These are phyloP conservation scores for Thymus quinquecostatus DNA, from an alignment of 257 asterid genomes.

Conservation along the genomic window DNA sequence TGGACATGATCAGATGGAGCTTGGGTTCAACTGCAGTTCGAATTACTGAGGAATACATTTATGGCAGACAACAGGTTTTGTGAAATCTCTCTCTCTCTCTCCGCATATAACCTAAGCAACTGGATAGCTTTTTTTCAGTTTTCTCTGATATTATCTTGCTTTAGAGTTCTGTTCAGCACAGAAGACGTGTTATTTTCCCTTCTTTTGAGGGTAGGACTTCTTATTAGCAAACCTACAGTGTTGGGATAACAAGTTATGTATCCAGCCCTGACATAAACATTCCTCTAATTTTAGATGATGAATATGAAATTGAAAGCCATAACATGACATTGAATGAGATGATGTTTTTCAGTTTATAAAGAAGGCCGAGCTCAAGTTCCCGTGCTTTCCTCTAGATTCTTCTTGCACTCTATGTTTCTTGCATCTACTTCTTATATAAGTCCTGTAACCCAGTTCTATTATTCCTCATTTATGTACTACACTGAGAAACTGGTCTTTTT, in stretches of 20 bases:
- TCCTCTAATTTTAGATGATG: not conserved
- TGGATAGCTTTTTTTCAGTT: not conserved
- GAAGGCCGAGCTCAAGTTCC: not conserved
- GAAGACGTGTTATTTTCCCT: not conserved
- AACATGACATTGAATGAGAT: not conserved
- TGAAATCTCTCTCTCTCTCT: conserved; percentile 21
- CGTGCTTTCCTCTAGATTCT: not conserved
- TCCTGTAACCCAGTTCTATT: not conserved
- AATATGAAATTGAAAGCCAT: not conserved
- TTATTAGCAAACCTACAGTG: not conserved
- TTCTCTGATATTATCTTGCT: not conserved
- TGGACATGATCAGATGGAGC: conserved; percentile 94
- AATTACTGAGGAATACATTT: conserved; percentile 90
- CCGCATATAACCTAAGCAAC: not conserved
- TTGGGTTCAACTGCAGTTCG: conserved; percentile 96
- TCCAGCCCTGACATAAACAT: not conserved
- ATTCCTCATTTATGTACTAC: not conserved
- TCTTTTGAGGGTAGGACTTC: not conserved
- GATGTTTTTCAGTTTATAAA: not conserved
- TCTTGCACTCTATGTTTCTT: not conserved
- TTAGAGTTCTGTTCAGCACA: conserved; percentile 13
- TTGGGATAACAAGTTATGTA: not conserved
- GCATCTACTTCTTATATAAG: not conserved
- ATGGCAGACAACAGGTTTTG: conserved; percentile 88
- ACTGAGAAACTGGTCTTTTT: conserved; percentile 3